Conservation (phyloP, 2,329 filamentous ascomycete genomes). For the Talaromyces sp. region DNA sequence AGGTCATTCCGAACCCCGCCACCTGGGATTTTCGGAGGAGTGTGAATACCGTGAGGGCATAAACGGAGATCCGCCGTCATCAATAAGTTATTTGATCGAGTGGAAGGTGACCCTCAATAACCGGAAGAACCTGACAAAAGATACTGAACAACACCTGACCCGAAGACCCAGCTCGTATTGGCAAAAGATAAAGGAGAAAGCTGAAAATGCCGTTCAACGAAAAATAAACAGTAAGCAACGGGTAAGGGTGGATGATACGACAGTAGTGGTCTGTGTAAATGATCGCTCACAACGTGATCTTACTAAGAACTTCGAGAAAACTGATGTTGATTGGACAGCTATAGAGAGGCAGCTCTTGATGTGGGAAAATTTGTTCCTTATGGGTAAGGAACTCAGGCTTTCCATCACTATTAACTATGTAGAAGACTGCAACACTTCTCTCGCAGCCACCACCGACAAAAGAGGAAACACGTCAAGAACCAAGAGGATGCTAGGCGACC, state of each 20-base stretch:
- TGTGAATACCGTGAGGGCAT: too few species aligned
- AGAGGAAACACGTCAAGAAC: conserved; percentile 18
- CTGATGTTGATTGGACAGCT: conserved; percentile 19
- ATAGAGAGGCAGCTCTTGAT: conserved; percentile 19
- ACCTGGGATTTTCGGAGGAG: too few species aligned
- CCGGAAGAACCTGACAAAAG: neutral
- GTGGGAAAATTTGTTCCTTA: conserved; percentile 18
- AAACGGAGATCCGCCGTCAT: too few species aligned
- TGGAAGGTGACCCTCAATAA: neutral
- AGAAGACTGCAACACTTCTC: conserved; percentile 5
- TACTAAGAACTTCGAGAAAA: conserved; percentile 19
- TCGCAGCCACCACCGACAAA: conserved; percentile 13
- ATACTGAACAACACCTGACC: conserved; percentile 3
- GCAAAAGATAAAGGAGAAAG: conserved; percentile 2
- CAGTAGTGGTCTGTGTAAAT: conserved; percentile 19
- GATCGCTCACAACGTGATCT: conserved; percentile 16
- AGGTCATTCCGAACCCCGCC: neutral
- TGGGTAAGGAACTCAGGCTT: conserved; percentile 20
- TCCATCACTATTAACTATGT: conserved; percentile 23
- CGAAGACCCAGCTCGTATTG: conserved; percentile 1
- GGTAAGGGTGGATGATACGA: conserved; percentile 20
- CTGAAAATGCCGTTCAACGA: neutral
- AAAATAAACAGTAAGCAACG: conserved; percentile 15
- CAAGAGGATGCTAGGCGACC: conserved; percentile 22
- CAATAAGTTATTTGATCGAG: neutral